Evolutionary conservation across 805 yeast genomes (phyloP), one percentile per base, ranked within the genome.

Genomic region (Cyberlindnera misumaiensis): DNA sequence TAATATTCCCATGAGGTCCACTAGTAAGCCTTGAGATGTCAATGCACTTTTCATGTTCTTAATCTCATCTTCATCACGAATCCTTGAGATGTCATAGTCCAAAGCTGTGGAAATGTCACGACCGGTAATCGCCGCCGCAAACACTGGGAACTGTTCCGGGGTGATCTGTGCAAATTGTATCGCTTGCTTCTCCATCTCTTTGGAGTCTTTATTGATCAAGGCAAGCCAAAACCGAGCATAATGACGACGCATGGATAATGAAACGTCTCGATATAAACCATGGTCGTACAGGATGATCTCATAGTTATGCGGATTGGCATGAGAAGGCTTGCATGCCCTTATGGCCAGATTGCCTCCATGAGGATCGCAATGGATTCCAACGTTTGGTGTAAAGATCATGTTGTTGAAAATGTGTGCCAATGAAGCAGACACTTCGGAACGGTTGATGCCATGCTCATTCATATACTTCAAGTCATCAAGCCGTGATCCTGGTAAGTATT

Each of bases 301-400:
- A 58, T 93, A 93, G 56, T 90, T 89, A 55, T 81, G 87, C 4
- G 64, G 62, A 20, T 68, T 65, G 36, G 42, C 49, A 27, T 42
- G 57, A 24, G 50, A 48, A 14, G 51, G 44, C 7, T 59, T 51
- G 14, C 64, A 48, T 1, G 69, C 62, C 40, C 88, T 67, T 16
- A 93, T 86, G 0, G 97, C 96, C 42, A 93, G 65, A 53, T 93
- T 93, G 0, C 99, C 99, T 10, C 95, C 96, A 58, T 93, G 99
- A 1, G 98, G 98, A 58, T 93, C 99, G 64, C 98, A 93, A 58
- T 93, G 99, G 31, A 93, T 74, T 1, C 90, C 86, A 16, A 87
- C 95, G 20, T 78, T 80, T 1, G 96, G 95, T 2, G 94, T 82
- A 65, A 93, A 93, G 30, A 93, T 87, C 99, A 93, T 93, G 54